These are phyloP conservation scores for Collybia sordida DNA, from an alignment of 768 basidiomycete genomes.

Conservation along the genomic window DNA sequence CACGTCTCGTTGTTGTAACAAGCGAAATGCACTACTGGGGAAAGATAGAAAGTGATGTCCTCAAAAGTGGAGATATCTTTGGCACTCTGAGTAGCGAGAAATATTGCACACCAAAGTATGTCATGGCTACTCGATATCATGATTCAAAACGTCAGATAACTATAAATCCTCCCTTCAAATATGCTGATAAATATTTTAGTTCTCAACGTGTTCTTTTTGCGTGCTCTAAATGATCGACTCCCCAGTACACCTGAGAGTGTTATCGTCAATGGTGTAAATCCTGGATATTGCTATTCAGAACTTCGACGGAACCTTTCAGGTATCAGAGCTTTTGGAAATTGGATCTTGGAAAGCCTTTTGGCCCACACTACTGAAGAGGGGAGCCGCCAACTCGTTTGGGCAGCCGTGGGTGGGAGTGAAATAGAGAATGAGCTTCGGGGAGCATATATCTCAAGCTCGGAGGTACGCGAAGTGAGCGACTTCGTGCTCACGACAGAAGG, in stretches of 20 bases:
- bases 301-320: conserved; percentile 26
- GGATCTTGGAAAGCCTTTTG: conserved; percentile 26
- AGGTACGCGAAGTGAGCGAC: conserved; percentile 14
- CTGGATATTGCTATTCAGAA: conserved; percentile 40
- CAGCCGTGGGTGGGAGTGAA: conserved; percentile 9
- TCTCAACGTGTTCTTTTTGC: conserved; percentile 38
- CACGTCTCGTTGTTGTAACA: conserved; percentile 39
- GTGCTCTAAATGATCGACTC: conserved; percentile 30
- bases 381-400: conserved; percentile 13
- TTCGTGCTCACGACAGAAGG: conserved; percentile 4
- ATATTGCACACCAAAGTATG: conserved; percentile 23
- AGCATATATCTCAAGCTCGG: conserved; percentile 9
- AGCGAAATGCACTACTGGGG: conserved; percentile 41
- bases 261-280: conserved; percentile 36
- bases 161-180: background rate
- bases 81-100: conserved; percentile 27
- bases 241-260: conserved; percentile 18
- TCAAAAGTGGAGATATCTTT: conserved; percentile 24
- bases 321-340: conserved; percentile 10
- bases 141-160: conserved; percentile 32
- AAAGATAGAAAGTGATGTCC: conserved; percentile 19
- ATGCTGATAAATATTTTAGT: conserved; percentile 22
- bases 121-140: conserved; percentile 22
- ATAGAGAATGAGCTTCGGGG: conserved; percentile 11
- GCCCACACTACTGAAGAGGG: conserved; percentile 31